Percentiles rank a stretch among this genome's conserved stretches.
phyloP scores from a whole-genome alignment of 768 basidiomycete species.

The Mycena filopes region DNA sequence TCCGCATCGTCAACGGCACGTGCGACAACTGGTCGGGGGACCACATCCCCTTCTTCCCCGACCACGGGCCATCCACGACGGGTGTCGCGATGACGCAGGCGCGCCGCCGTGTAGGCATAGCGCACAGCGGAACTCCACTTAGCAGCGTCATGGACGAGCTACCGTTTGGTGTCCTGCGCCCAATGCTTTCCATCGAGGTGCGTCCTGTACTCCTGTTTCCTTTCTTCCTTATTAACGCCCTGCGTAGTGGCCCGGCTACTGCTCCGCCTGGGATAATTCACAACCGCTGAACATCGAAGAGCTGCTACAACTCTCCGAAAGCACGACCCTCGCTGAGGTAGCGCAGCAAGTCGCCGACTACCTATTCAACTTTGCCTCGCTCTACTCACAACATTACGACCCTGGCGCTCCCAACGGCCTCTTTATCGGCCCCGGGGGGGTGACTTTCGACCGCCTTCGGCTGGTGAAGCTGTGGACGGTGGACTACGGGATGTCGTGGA shows the following conservation, averaged over 20 bases:
- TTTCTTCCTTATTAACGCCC: background rate
- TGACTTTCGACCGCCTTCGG: slow-evolving; percentile 20
- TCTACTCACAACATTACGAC: slow-evolving; percentile 5
- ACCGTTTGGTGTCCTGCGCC: background rate
- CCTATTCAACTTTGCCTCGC: slow-evolving; percentile 10
- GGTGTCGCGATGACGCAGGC: slow-evolving; percentile 19
- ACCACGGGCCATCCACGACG: background rate
- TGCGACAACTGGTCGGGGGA: slow-evolving; percentile 10
- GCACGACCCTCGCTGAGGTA: background rate
- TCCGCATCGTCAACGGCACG: slow-evolving; percentile 3
- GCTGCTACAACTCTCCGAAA: background rate
- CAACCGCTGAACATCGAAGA: slow-evolving; percentile 1
- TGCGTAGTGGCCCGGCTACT: slow-evolving; percentile 25
- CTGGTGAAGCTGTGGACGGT: slow-evolving; percentile 22
- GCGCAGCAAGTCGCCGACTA: slow-evolving; percentile 1
- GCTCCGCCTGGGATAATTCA: background rate
- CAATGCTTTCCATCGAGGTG: slow-evolving; percentile 21
- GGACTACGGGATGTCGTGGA: background rate
- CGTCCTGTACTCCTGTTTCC: background rate
- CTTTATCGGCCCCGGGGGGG: background rate
- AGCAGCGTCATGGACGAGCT: background rate
- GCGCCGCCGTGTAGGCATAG: background rate
- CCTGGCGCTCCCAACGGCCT: background rate
- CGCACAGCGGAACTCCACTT: too few species aligned
- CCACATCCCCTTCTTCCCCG: slow-evolving; percentile 1